These are phyloP conservation scores for Trichopus zeylanicus DNA, from an alignment of 116 monocot species.

Conservation along the genomic window DNA sequence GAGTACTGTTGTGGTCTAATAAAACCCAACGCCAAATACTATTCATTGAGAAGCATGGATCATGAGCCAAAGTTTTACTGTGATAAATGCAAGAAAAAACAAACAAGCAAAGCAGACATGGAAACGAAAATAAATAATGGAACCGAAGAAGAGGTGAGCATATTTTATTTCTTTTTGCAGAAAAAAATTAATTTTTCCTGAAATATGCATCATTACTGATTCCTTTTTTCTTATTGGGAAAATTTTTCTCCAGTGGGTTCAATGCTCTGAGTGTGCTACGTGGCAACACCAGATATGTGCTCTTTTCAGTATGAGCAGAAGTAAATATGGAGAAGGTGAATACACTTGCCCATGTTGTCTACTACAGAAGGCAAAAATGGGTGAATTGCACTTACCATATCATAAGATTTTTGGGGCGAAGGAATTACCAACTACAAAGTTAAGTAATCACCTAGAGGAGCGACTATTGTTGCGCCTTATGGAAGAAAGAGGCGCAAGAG, in stretches of 20 bases:
- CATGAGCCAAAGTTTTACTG: too few species aligned
- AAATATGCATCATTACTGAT: not conserved
- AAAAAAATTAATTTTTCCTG: conserved; percentile 1
- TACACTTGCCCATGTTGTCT: conserved; percentile 67
- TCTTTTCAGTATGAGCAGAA: conserved; percentile 54
- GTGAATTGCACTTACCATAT: conserved; percentile 5
- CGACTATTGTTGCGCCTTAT: conserved; percentile 26
- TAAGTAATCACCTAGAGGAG: conserved; percentile 46
- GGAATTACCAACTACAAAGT: conserved; percentile 32
- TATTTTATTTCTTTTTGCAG: too few species aligned
- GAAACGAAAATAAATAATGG: too few species aligned
- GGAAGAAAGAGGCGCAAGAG: conserved; percentile 34
- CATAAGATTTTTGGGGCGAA: conserved; percentile 20
- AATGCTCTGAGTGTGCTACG: conserved; percentile 53
- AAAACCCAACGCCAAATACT: too few species aligned
- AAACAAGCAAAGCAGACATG: too few species aligned
- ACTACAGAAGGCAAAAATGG: conserved; percentile 35
- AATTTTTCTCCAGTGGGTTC: conserved; percentile 55
- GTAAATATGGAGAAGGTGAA: conserved; percentile 25
- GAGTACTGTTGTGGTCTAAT: too few species aligned
- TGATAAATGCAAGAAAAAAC: too few species aligned
- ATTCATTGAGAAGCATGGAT: too few species aligned
- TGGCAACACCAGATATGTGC: conserved; percentile 84
- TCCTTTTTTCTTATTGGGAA: not conserved
- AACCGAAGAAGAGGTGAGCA: too few species aligned